Evolutionary conservation across 2,329 filamentous ascomycete genomes (phyloP), one percentile per base, ranked within the genome.

Genomic region (Aspergillus felis): DNA sequence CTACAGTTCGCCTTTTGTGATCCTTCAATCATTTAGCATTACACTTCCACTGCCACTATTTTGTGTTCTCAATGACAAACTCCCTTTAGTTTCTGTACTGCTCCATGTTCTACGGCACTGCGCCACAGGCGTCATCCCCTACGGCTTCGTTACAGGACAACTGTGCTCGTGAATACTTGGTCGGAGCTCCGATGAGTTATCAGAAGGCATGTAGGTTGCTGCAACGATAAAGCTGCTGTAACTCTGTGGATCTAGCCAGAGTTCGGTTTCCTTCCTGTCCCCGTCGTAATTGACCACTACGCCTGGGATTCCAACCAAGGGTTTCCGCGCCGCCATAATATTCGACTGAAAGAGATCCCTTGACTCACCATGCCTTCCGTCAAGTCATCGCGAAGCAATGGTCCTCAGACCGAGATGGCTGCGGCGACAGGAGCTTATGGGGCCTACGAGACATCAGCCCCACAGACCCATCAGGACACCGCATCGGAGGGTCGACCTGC

Each of bases 391-490:
- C 41, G 49, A 41, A 50, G 53, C 47, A 56, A 59, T 32, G 57
- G 56, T 27, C 62, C 42, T n/a, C 46, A 44, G n/a, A 48, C 56
- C 44, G 54, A 53, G 29, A 22, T 49, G 22, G 53, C 53, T 55
- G 52, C 60, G 2, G 10, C 44, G 9, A 47, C 44, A 49, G 50
- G 47, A 29, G 53, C 42, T 44, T 35, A 42, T 17, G 38, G 48
- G n/a, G 49, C 50, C 49, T 49, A 54, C 42, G 53, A 61, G 12
- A 53, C 53, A 17, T 27, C 57, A 41, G 47, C 61, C 41, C 56
- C 65, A 50, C 63, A 63, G 41, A 48, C 55, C 50, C 58, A 51
- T 27, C 61, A 61, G 51, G 61, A 64, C 61, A 63, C 66, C 56
- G 63, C 61, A 48, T 49, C 58, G 48, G 61, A 64, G 54, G 59